Base-by-base conservation (phyloP, 2,329 filamentous ascomycete genomes). In the Madurella mycetomatis region DNA sequence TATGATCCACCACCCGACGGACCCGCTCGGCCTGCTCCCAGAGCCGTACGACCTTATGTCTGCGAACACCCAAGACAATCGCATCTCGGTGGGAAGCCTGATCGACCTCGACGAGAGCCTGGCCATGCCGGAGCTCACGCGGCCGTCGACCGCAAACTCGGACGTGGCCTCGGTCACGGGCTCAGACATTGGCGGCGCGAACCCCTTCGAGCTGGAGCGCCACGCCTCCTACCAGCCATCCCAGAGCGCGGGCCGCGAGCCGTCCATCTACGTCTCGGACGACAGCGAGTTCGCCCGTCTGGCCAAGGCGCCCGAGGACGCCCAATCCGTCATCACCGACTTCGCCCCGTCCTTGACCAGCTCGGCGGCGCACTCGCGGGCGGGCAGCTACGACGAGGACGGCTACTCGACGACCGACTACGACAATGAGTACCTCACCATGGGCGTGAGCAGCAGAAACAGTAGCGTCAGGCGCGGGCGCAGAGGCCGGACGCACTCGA, bases 141-240 rank as follows among this genome's bases (percentile, higher is more conserved):
- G 80, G 1, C 81, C 81, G 0, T 83, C 81, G 2, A 83, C 81
- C 0, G 81, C 81, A 11, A 78, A 83, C 64, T 85, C 82, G 1
- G 81, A 84, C 56, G 78, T 74, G 12, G 76, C 67, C 1, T 83
- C 80, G 0, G 71, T 83, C 11, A 74, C 76, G 8, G 82, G 81
- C 48, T 82, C 81, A 1, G 79, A 84, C 53, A 66, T 79, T 32
- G 76, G 79, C 25, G 73, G 76, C 12, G 75, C 73, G 1, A 82
- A 82, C 60, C 81, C 83, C 0, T 86, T 86, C 54, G 81, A 85
- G 51, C 72, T 86, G 3, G 83, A 86, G 65, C 77, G 79, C n/a
- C 82, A 85, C 60, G 73, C 80, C 1, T 84, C 81, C 1, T 82
- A 83, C 57, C 60, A 63, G 52, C 64, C 67, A 1, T 66, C 45